Conservation (phyloP, 345 rosid genomes). For the Citrus reticulata region DNA sequence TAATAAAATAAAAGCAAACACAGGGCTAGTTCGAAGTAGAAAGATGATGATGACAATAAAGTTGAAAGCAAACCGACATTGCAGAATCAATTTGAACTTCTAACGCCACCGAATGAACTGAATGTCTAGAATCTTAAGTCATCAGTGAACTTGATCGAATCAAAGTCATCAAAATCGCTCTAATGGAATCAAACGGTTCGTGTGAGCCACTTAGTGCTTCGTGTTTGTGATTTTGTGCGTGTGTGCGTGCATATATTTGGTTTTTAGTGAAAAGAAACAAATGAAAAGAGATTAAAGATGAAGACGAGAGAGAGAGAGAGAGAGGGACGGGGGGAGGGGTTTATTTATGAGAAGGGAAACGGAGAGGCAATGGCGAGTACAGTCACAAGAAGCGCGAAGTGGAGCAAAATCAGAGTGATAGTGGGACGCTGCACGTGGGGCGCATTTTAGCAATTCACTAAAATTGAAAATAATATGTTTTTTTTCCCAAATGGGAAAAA, state of each 20-base stretch:
- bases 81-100: not conserved
- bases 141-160: not conserved
- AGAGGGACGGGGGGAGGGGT: not conserved
- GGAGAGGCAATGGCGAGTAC: not conserved
- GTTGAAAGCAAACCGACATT: no score
- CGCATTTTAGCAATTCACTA: not conserved
- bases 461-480: not conserved
- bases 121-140: not conserved
- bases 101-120: not conserved
- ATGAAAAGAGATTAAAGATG: not conserved
- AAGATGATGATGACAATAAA: not conserved
- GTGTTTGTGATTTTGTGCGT: no score
- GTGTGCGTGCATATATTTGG: no score
- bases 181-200: not conserved
- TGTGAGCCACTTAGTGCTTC: not conserved
- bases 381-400: conserved; percentile 4
- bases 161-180: not conserved
- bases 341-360: not conserved
- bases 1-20: not conserved
- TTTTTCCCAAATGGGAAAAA: no score
- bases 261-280: not conserved
- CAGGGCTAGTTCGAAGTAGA: not conserved
- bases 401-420: not conserved
- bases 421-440: not conserved
- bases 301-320: not conserved